Evolutionary conservation across 371 early-diverging fungal genomes (phyloP), one percentile per base, ranked within the genome.

Genomic region (Dentiscutata heterogama): DNA sequence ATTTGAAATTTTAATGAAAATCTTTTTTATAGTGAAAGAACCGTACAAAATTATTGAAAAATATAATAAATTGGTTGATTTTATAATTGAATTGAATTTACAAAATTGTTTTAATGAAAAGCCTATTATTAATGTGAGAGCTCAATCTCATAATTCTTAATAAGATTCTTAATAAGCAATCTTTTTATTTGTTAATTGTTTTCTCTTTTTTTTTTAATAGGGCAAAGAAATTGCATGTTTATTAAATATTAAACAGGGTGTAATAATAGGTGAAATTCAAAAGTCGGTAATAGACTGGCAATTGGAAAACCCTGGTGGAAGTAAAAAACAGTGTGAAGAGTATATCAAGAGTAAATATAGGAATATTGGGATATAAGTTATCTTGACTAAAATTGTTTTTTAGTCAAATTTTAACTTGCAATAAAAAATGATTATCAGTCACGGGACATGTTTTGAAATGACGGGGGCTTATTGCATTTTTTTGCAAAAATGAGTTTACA

Each of bases 271-370:
- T 68, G 81, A 79, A 22, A 83, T 92, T 42, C 83, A 95, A 14
- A 84, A 88, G 11, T 74, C 83, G 3, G 86, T 95, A 72, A 93
- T 96, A 90, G 88, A 85, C 46, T 96, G 94, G 94, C 96, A 96
- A 86, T 84, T 96, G 54, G 89, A 86, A 1, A 78, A 94, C 86
- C 93, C 93, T 7, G 72, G 86, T 3, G 94, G 93, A 1, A 89
- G 92, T 10, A 84, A 71, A 51, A 90, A 88, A 18, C 90, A 94
- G 64, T 94, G 94, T 75, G 82, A 82, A 82, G 77, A 85, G n/a
- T 86, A 83, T 58, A 84, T 91, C 16, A 82, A 84, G 64, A 16
- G 31, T 25, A 35, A 35, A 35, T 35, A 35, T 35, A 35, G 35
- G 2, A 5, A 35, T 35, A 2, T 35, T 35, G n/a, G n/a, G n/a